Base-by-base conservation (phyloP, 495 filamentous ascomycete genomes). In the Letharia lupina region DNA sequence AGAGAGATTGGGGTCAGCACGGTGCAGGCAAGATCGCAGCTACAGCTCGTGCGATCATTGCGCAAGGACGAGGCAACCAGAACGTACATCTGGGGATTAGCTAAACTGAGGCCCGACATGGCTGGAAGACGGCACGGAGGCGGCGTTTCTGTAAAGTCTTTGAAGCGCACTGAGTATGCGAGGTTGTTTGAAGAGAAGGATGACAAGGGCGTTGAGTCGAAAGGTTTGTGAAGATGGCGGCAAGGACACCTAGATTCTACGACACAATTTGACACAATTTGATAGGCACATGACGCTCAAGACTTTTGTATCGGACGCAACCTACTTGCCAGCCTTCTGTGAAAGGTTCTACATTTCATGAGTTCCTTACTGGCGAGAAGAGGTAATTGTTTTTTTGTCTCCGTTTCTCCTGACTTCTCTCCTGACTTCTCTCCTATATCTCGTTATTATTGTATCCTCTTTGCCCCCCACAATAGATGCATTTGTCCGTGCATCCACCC, bases 111-210 rank as follows among this genome's bases (percentile, higher is more conserved):
- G 35, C 40, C 40, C 45, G 52, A 33, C 59, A 47, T 66, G 54
- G 31, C 28, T 54, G 28, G 28, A 54, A 31, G 28, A 16, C 8
- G 0, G 50, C 13, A 15, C 67, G 77, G 82, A 61, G 84, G 75
- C 15, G 44, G 1, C 6, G 15, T 57, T 1, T 4, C 7, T 11
- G 3, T 20, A 20, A 6, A 7, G 7, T 18, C 2, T 20, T 57
- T 1, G 7, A 23, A 9, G 54, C 2, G n/a, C 31, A 23, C 54
- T 37, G 54, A 57, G 15, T 57, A 33, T 10, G 33, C 15, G 5
- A 57, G 7, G 54, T 3, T 37, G 15, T 57, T 10, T 0, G 33
- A 57, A 37, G 16, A 15, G 54, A 6, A 37, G 54, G 9, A 20
- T 8, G 15, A 20, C 4, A 8, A 12, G 13, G 0, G 5, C 20